These are phyloP conservation scores for Amphirosellinia nigrospora DNA, from an alignment of 495 filamentous ascomycete species.

Conservation along the genomic window DNA sequence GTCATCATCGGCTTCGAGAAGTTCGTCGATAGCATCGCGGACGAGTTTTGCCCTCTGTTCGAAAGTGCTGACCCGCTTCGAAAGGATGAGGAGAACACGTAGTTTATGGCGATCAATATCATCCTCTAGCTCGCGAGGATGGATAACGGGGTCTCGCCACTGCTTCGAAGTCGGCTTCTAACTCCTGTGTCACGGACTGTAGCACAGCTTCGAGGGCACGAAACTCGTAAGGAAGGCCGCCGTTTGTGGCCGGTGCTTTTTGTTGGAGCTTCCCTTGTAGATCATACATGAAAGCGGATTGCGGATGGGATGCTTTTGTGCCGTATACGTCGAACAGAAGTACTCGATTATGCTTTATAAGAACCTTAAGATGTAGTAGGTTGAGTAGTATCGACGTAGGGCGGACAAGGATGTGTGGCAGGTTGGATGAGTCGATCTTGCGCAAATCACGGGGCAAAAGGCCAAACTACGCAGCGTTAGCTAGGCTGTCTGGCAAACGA, in stretches of 20 bases:
- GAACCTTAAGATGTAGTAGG: slow-evolving; percentile 86
- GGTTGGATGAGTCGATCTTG: slow-evolving; percentile 96
- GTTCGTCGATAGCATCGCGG: slow-evolving; percentile 91
- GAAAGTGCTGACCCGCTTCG: slow-evolving; percentile 94
- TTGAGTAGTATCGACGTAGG: slow-evolving; percentile 95
- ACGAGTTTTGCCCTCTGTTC: slow-evolving; percentile 96
- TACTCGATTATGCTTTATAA: slow-evolving; percentile 93
- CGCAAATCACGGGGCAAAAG: slow-evolving; percentile 93
- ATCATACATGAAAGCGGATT: slow-evolving; percentile 97
- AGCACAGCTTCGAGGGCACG: slow-evolving; percentile 82
- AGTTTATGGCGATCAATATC: slow-evolving; percentile 96
- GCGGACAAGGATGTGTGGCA: slow-evolving; percentile 96
- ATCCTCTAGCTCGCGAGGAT: slow-evolving; percentile 90
- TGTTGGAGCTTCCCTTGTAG: slow-evolving; percentile 67
- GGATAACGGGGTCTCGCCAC: slow-evolving; percentile 87
- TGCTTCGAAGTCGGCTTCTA: slow-evolving; percentile 92
- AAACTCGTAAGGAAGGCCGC: slow-evolving; percentile 71
- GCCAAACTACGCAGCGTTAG: slow-evolving; percentile 72
- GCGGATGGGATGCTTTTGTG: slow-evolving; percentile 90
- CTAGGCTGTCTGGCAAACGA: slow-evolving; percentile 8
- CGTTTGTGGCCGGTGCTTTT: slow-evolving; percentile 54
- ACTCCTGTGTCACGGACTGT: slow-evolving; percentile 79
- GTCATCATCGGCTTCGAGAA: slow-evolving; percentile 98
- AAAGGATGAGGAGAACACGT: slow-evolving; percentile 85
- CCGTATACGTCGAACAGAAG: slow-evolving; percentile 96